These are phyloP conservation scores for Camellia lanceoleosa DNA, from an alignment of 148 eudicot genomes.

Conservation along the genomic window DNA sequence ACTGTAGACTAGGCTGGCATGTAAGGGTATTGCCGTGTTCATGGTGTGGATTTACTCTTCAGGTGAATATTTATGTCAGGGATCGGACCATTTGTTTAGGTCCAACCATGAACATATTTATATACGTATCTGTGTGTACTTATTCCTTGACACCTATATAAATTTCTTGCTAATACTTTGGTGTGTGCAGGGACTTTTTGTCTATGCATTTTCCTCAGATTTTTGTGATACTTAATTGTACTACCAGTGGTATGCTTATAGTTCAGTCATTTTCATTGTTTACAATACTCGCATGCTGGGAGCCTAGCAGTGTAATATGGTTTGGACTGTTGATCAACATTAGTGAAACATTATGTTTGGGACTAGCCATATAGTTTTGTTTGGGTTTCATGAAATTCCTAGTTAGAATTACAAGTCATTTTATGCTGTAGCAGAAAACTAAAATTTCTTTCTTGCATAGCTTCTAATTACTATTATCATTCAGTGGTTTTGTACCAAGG, in stretches of 20 bases:
- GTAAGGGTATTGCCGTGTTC: neutral
- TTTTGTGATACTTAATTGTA: neutral
- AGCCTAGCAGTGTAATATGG: neutral
- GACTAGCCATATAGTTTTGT: neutral
- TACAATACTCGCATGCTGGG: neutral
- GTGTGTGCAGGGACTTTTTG: neutral
- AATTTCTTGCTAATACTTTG: neutral
- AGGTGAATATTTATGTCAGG: neutral
- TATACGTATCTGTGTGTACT: neutral
- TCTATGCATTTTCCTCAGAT: neutral
- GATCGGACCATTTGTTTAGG: neutral
- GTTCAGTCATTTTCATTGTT: neutral
- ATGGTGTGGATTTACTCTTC: neutral
- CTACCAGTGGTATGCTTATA: no score
- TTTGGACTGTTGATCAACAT: no score
- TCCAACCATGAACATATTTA: neutral
- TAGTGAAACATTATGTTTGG: neutral
- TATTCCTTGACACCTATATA: neutral
- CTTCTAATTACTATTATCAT: no score
- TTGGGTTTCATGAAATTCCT: no score
- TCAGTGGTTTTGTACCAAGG: no score
- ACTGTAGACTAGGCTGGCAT: neutral
- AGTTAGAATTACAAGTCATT: no score
- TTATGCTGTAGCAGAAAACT: no score
- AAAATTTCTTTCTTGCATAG: no score